A percentile compares a stretch with the other conserved stretches of the same genome.
Evolutionary conservation across 495 filamentous ascomycete species (phyloP).

Genomic region (Melanomma pulvis-pyrius): DNA sequence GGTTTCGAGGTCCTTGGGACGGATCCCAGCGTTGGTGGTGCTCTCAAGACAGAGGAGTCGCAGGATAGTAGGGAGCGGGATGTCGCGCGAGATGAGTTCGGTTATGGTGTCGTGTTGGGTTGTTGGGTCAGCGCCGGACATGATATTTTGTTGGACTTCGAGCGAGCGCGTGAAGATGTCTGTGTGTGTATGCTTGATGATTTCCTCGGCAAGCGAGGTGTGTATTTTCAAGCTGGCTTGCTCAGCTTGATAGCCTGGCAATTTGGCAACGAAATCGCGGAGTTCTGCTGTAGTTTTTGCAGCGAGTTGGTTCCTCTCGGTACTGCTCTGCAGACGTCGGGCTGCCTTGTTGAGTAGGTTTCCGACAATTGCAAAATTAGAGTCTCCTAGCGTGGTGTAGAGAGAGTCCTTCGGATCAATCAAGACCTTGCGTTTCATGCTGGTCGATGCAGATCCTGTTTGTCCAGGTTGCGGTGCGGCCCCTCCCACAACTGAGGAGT

Average conservation of each 20-base stretch:
- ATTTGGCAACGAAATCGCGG: slow-evolving; percentile 85
- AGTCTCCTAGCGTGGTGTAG: slow-evolving; percentile 84
- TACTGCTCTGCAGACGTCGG: slow-evolving; percentile 81
- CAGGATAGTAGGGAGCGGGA: slow-evolving; percentile 76
- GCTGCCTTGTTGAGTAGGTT: slow-evolving; percentile 88
- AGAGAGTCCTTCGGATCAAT: slow-evolving; percentile 89
- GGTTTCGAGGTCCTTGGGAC: slow-evolving; percentile 80
- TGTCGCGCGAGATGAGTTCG: slow-evolving; percentile 86
- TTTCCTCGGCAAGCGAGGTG: slow-evolving; percentile 89
- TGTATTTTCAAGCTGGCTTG: slow-evolving; percentile 90
- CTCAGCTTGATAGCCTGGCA: slow-evolving; percentile 91
- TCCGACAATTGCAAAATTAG: slow-evolving; percentile 94
- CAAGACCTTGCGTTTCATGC: slow-evolving; percentile 83
- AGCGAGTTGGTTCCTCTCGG: slow-evolving; percentile 78
- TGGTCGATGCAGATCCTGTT: slow-evolving; percentile 59
- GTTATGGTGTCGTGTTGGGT: slow-evolving; percentile 88
- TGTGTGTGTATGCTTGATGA: slow-evolving; percentile 84
- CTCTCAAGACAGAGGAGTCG: slow-evolving; percentile 89
- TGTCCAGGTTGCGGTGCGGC: slow-evolving; percentile 54
- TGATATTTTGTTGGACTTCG: slow-evolving; percentile 94
- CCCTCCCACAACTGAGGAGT: slow-evolving; percentile 83
- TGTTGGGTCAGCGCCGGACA: slow-evolving; percentile 84
- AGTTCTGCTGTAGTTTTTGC: slow-evolving; percentile 88
- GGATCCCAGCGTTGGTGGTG: slow-evolving; percentile 84
- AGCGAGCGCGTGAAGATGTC: slow-evolving; percentile 85